phyloP scores from a whole-genome alignment of 805 yeast species.

The Barnettozyma vustinii region DNA sequence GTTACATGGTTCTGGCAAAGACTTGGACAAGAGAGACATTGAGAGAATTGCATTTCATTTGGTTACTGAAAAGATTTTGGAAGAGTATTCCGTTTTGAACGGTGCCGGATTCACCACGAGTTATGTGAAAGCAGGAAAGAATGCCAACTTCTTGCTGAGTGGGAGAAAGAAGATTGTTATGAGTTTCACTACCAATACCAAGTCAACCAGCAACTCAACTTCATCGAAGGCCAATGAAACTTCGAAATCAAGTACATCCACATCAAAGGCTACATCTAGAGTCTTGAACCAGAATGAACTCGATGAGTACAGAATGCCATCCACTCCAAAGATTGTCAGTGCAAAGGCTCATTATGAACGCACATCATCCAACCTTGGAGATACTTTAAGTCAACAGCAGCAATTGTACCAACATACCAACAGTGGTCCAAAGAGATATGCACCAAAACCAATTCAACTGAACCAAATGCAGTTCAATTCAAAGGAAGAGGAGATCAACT shows the following conservation, averaged over 20 bases:
- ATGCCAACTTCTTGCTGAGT: slow-evolving; percentile 43
- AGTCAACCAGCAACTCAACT: neutral
- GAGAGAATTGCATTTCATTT: slow-evolving; percentile 82
- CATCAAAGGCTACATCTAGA: slow-evolving; percentile 1
- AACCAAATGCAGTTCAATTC: slow-evolving; percentile 13
- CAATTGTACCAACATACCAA: neutral
- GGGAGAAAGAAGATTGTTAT: slow-evolving; percentile 44
- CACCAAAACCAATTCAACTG: slow-evolving; percentile 21
- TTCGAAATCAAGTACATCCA: neutral
- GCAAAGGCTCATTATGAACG: slow-evolving; percentile 22
- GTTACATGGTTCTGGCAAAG: slow-evolving; percentile 69
- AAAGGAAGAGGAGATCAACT: slow-evolving; percentile 20
- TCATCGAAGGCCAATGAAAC: slow-evolving; percentile 6
- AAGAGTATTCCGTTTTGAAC: slow-evolving; percentile 68
- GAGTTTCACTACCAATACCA: slow-evolving; percentile 33
- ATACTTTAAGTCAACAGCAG: slow-evolving; percentile 9
- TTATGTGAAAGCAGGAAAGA: slow-evolving; percentile 60
- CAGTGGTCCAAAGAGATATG: slow-evolving; percentile 1
- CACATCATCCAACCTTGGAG: slow-evolving; percentile 18
- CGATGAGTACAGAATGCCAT: slow-evolving; percentile 16
- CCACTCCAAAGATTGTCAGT: slow-evolving; percentile 20
- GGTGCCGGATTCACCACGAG: slow-evolving; percentile 77
- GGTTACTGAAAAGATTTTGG: slow-evolving; percentile 56
- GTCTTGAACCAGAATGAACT: slow-evolving; percentile 10
- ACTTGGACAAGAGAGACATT: slow-evolving; percentile 57